Conservation (phyloP, 495 filamentous ascomycete genomes). For the Xylaria curta region DNA sequence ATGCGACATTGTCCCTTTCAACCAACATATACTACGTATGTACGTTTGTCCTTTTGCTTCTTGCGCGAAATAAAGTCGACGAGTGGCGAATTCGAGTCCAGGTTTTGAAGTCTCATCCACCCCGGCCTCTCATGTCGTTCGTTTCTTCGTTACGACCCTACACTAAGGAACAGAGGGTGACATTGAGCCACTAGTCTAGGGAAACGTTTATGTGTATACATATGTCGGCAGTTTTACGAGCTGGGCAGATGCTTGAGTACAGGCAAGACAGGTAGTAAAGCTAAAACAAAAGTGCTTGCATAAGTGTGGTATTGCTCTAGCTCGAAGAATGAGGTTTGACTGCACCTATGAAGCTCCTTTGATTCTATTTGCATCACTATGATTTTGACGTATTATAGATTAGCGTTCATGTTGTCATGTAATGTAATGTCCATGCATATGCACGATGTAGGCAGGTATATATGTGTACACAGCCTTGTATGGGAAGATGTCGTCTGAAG, state of each 20-base stretch:
- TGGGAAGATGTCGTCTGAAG: not conserved
- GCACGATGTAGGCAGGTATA: not conserved
- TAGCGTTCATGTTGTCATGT: not conserved
- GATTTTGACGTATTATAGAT: not conserved
- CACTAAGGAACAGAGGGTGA: not conserved
- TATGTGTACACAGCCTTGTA: not conserved
- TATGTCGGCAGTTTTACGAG: not conserved
- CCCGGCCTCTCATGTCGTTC: not conserved
- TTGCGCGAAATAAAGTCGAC: not conserved
- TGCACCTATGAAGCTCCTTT: not conserved
- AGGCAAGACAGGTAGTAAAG: not conserved
- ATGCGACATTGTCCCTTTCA: not conserved
- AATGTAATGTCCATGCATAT: slow-evolving; percentile 8
- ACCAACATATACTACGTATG: not conserved
- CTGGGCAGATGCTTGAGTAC: not conserved
- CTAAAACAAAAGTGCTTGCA: not conserved
- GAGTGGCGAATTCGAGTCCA: not conserved
- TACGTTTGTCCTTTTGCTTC: not conserved
- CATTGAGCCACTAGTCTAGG: not conserved
- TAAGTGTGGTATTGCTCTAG: not conserved
- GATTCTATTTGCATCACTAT: not conserved
- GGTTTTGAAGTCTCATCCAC: not conserved
- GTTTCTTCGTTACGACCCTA: not conserved
- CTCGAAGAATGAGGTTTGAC: not conserved
- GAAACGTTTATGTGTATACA: not conserved